phyloP scores from a whole-genome alignment of 495 filamentous ascomycete genomes.

The Aspergillus hancockii region DNA sequence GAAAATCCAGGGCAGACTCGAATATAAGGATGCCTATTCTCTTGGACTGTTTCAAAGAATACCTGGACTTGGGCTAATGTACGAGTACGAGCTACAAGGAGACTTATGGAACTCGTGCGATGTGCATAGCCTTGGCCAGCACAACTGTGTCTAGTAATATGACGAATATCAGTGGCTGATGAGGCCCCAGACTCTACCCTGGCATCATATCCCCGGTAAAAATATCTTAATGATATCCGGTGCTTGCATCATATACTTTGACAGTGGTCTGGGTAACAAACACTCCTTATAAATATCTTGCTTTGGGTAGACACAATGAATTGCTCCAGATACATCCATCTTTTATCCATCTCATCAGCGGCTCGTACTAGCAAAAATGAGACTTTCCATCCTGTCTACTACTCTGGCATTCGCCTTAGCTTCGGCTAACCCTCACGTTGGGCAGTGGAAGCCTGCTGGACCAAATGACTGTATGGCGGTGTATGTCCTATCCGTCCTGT shows the following conservation, averaged over 20 bases:
- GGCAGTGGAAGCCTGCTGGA: constrained; percentile 12
- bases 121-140: not conserved
- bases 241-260: not conserved
- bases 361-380: not conserved
- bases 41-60: not conserved
- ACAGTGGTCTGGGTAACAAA: too few species aligned
- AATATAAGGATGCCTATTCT: not conserved
- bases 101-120: not conserved
- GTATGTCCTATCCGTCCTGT: not conserved
- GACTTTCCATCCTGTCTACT: constrained; percentile 5
- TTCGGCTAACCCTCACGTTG: constrained; percentile 4
- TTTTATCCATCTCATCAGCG: not conserved
- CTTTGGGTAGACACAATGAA: not conserved
- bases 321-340: not conserved
- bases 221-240: not conserved
- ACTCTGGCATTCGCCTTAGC: not conserved
- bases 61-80: not conserved
- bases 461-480: constrained; percentile 9
- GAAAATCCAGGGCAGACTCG: not conserved
- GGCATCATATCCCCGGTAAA: not conserved
- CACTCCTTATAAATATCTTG: not conserved
- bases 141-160: not conserved
- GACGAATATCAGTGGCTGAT: not conserved
- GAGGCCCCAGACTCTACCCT: not conserved
- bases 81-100: not conserved